These are phyloP conservation scores for Rhodotorula sp. DNA, from an alignment of 1,284 basidiomycete species.

Conservation along the genomic window DNA sequence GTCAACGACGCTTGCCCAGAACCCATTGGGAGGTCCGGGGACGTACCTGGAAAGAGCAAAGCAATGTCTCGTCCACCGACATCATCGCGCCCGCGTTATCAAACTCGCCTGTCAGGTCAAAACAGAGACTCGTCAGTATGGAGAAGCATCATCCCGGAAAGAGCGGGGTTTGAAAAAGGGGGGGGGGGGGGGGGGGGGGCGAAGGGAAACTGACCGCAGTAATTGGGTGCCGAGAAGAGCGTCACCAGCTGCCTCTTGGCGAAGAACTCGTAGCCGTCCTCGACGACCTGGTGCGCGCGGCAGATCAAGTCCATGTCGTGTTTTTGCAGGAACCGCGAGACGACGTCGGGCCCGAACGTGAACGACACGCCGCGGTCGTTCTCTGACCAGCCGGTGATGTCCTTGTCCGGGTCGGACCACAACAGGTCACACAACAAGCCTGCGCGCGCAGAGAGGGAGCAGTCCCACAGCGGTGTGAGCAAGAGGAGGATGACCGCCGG, in stretches of 20 bases:
- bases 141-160: too few relatives aligned
- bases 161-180: too few relatives aligned
- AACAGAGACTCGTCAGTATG: slow-evolving; percentile 47
- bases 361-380: slow-evolving; percentile 98
- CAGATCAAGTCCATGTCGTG: slow-evolving; percentile 99
- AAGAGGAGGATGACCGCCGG: too few relatives aligned
- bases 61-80: slow-evolving; percentile 95
- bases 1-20: too few relatives aligned
- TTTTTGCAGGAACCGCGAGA: slow-evolving; percentile 96
- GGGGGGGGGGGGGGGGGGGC: not conserved
- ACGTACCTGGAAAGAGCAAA: slow-evolving; percentile 95
- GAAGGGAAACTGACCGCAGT: slow-evolving; percentile 16
- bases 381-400: slow-evolving; percentile 98
- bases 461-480: slow-evolving; percentile 41
- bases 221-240: slow-evolving; percentile 81
- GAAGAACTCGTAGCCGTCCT: slow-evolving; percentile 99
- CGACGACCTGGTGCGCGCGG: slow-evolving; percentile 97
- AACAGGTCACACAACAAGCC: slow-evolving; percentile 93
- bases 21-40: too few relatives aligned
- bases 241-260: slow-evolving; percentile 97
- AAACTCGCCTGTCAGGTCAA: slow-evolving; percentile 55
- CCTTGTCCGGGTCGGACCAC: slow-evolving; percentile 99
- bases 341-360: slow-evolving; percentile 97
- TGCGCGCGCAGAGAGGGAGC: slow-evolving; percentile 44
- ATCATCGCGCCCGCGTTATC: slow-evolving; percentile 99